phyloP scores from a whole-genome alignment of 306 rosid species.

The Cicer cuneatum region DNA sequence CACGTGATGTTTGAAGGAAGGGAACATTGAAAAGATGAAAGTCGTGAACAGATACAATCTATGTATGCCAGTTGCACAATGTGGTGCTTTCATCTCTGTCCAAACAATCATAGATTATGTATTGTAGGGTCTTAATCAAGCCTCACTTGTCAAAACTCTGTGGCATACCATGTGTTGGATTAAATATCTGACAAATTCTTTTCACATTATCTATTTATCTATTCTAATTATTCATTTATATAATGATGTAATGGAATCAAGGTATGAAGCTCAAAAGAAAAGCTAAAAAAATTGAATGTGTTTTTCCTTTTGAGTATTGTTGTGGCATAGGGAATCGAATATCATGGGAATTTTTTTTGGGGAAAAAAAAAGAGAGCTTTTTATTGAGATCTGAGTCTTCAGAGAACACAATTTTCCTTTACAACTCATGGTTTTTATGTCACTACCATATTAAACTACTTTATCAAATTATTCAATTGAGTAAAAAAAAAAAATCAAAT shows the following conservation, averaged over 20 bases:
- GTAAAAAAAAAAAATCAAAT: too few relatives aligned
- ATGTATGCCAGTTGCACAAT: conserved; percentile 67
- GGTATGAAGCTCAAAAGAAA: conserved; percentile 1
- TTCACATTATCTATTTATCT: conserved; percentile 50
- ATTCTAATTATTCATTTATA: conserved; percentile 24
- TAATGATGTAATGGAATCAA: not conserved
- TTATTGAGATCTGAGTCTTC: conserved; percentile 46
- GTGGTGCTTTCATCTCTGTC: conserved; percentile 55
- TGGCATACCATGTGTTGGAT: conserved; percentile 37
- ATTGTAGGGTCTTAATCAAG: conserved; percentile 2
- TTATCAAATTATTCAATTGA: too few relatives aligned
- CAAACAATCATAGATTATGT: conserved; percentile 38
- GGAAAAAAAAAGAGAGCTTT: conserved; percentile 2
- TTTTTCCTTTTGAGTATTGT: not conserved
- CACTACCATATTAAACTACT: too few relatives aligned
- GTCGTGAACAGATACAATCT: conserved; percentile 76
- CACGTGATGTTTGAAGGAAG: conserved; percentile 81
- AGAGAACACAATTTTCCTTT: conserved; percentile 24
- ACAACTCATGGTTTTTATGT: conserved; percentile 30
- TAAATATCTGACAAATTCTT: conserved; percentile 55
- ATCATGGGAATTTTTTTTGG: not conserved
- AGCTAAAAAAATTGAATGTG: not conserved
- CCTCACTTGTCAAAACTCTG: conserved; percentile 35
- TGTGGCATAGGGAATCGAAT: conserved; percentile 40
- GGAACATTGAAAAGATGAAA: conserved; percentile 55